Evolutionary conservation across 305 asterid species (phyloP).

Genomic region (Fraxinus floribunda): DNA sequence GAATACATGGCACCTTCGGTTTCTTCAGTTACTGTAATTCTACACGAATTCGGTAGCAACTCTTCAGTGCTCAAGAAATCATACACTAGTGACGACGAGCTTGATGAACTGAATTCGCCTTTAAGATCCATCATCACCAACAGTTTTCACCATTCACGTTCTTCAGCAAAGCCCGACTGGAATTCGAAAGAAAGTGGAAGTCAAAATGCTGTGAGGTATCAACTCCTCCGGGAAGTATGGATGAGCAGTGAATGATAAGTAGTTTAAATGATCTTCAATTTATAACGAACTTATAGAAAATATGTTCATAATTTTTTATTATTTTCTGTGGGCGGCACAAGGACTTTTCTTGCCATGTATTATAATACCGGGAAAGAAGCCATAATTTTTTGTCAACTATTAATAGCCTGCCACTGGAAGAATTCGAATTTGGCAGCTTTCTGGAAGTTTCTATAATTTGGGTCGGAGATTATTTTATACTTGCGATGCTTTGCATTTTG

Average conservation of each 20-base stretch:
- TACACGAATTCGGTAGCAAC: constrained; percentile 39
- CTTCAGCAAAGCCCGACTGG: constrained; percentile 33
- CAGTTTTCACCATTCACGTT: constrained; percentile 32
- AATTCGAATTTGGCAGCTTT: not conserved
- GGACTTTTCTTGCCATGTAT: not conserved
- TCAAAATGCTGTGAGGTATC: constrained; percentile 41
- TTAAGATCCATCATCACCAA: constrained; percentile 43
- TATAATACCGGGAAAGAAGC: not conserved
- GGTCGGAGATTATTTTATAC: not conserved
- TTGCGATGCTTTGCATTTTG: not conserved
- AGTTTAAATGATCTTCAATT: not conserved
- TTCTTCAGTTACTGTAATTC: constrained; percentile 34
- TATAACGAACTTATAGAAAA: not conserved
- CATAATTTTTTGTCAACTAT: not conserved
- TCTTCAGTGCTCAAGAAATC: constrained; percentile 65
- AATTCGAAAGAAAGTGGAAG: constrained; percentile 30
- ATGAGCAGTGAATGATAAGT: constrained; percentile 27
- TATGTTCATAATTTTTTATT: not conserved
- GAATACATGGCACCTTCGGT: constrained; percentile 58
- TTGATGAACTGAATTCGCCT: constrained; percentile 71
- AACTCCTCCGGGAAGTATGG: constrained; percentile 59
- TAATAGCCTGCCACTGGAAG: not conserved
- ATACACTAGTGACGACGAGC: constrained; percentile 77
- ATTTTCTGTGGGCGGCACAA: not conserved
- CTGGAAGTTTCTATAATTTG: not conserved